phyloP scores from a whole-genome alignment of 768 basidiomycete species.

The Daedaleopsis nitida region DNA sequence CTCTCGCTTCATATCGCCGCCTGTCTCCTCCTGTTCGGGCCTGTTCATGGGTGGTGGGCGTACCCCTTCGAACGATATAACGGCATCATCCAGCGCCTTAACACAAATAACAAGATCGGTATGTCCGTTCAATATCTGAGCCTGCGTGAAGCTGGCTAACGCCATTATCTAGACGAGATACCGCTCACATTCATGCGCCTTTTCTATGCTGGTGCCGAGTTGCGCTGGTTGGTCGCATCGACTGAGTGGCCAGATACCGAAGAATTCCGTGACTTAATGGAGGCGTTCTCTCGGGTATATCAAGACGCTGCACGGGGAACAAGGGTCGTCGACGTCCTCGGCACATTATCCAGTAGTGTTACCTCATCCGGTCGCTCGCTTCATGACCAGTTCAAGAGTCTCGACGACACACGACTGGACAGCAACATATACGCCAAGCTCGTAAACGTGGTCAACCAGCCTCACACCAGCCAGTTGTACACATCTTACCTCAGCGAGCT shows the following conservation, averaged over 20 bases:
- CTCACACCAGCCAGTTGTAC: no score
- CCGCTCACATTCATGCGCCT: not conserved
- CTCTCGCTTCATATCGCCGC: slow-evolving; percentile 32
- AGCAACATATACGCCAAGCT: not conserved
- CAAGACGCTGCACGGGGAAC: not conserved
- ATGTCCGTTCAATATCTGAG: no score
- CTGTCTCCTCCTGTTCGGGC: slow-evolving; percentile 32
- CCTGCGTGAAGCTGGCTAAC: no score
- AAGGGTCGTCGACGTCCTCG: not conserved
- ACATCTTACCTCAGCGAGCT: no score
- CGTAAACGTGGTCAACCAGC: not conserved
- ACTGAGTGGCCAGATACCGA: not conserved
- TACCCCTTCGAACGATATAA: slow-evolving; percentile 35
- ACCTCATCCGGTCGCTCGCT: no score
- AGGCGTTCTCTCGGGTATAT: not conserved
- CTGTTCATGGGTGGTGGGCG: slow-evolving; percentile 27
- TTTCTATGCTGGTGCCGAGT: not conserved
- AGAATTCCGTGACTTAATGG: not conserved
- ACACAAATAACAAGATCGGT: slow-evolving; percentile 24
- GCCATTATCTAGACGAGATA: not conserved
- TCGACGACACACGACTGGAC: not conserved
- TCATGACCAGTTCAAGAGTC: not conserved
- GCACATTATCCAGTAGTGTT: no score
- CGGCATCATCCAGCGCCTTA: slow-evolving; percentile 24
- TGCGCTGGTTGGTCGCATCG: not conserved